Conservation (phyloP, 2,329 filamentous ascomycete species). For the Acrocalymma vagum region DNA sequence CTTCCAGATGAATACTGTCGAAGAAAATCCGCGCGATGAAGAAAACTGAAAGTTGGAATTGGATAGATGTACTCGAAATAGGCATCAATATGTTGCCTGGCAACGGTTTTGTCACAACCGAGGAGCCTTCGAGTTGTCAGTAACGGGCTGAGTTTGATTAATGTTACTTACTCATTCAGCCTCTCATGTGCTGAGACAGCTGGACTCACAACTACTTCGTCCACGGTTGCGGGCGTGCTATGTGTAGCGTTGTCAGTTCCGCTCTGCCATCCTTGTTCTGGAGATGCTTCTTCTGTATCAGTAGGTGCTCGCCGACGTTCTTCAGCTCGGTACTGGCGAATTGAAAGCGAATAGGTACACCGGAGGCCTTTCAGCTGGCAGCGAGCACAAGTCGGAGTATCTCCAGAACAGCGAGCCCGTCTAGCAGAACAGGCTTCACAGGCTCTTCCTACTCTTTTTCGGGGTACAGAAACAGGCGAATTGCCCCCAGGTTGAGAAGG, state of each 20-base stretch:
- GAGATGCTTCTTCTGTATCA: not conserved
- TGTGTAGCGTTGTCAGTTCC: not conserved
- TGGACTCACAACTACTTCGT: slow-evolving; percentile 1
- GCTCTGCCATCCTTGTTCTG: not conserved
- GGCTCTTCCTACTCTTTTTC: slow-evolving; percentile 3
- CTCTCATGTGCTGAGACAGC: not conserved
- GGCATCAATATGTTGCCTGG: slow-evolving; percentile 12
- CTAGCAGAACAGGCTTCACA: slow-evolving; percentile 10
- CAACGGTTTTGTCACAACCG: slow-evolving; percentile 4
- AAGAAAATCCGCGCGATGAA: slow-evolving; percentile 16
- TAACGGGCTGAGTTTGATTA: no score
- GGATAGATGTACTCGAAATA: slow-evolving; percentile 18
- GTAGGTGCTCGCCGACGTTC: not conserved
- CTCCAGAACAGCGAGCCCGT: slow-evolving; percentile 8
- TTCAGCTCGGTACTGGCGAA: slow-evolving; percentile 11
- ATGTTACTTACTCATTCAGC: no score
- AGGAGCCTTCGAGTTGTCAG: slow-evolving; percentile 3
- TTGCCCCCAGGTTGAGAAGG: not conserved
- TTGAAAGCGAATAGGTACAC: slow-evolving; percentile 12
- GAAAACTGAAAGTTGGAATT: slow-evolving; percentile 11
- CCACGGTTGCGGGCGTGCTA: slow-evolving; percentile 1
- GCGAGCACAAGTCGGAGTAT: slow-evolving; percentile 6
- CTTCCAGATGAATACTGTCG: slow-evolving; percentile 1
- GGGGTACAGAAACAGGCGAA: not conserved
- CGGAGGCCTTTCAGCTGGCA: slow-evolving; percentile 6